Conservation (phyloP, 2,329 filamentous ascomycete genomes). For the Beauveria caledonica region DNA sequence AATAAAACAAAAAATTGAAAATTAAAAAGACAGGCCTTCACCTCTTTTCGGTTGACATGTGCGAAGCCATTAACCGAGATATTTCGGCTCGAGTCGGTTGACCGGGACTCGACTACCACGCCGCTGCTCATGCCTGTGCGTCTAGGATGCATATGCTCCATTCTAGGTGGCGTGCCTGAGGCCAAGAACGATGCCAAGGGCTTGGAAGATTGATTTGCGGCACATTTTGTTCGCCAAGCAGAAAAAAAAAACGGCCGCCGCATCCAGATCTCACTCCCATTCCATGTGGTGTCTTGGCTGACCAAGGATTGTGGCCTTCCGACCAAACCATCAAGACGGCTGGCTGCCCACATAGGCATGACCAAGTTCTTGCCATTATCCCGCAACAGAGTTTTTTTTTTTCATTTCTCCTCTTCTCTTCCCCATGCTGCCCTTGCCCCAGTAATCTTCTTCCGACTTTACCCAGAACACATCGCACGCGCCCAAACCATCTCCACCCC, state of each 20-base stretch:
- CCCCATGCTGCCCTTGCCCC: background rate
- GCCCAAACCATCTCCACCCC: background rate
- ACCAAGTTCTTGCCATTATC: too few species aligned
- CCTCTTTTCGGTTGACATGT: background rate
- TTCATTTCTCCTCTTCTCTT: background rate
- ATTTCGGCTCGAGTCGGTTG: background rate
- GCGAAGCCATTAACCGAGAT: background rate
- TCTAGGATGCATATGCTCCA: background rate
- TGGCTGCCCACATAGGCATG: too few species aligned
- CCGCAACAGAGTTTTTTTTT: background rate
- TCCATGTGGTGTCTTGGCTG: too few species aligned
- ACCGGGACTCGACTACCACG: background rate
- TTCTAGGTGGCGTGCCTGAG: background rate
- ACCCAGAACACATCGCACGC: background rate
- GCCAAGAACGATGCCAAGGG: background rate
- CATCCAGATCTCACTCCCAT: too few species aligned
- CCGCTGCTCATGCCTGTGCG: background rate
- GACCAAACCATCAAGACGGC: too few species aligned
- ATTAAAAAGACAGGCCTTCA: background rate
- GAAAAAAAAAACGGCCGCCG: background rate
- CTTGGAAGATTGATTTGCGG: background rate
- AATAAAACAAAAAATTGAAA: background rate
- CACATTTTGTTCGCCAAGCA: background rate
- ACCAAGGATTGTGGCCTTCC: too few species aligned
- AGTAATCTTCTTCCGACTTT: background rate